Evolutionary conservation across 306 rosid species (phyloP), one percentile per base, ranked within the genome.

Genomic region (Glycine latifolia): DNA sequence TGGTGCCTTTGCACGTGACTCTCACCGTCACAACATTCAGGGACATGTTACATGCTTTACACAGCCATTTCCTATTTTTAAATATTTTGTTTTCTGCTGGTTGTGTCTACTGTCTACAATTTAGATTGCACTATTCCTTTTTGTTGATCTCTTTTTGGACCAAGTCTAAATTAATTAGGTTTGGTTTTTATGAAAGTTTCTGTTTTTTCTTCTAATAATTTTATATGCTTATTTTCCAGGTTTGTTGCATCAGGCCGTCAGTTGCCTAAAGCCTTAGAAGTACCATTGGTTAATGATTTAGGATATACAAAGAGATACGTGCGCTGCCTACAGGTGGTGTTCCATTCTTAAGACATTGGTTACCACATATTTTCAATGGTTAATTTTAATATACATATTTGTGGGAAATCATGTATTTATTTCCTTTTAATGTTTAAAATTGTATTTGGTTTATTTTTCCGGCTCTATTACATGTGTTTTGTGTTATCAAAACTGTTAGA

Each of bases 221-320:
- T 15, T 79, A 78, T 43, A 39, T 39, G 71, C 39, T 73, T 78
- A 48, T 75, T 73, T 83, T 60, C 52, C 78, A 96, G 99, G 98
- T 92, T 96, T 87, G 97, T 94, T 79, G 90, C 97, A 2, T 94
- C 99, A 63, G 94, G 97, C 11, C 92, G 97, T 71, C 99, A 92
- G 84, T 86, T 96, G 87, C 97, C 97, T 44, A 96, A 96, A 89
- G 94, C 99, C 69, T 87, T 96, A 82, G 99, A 96, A 91, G 99
- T 96, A 75, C 99, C 99, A 6, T 90, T 96, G 85, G 99, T 96
- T 80, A 96, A 96, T 90, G 99, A 96, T 89, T 90, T 96, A 87
- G 99, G 99, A 77, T 96, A 96, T 86, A 94, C 99, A 6, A 96
- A 96, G 91, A 88, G 98, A 96, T 96, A 96, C 13, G 97, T 96